These are phyloP conservation scores for Dendrobium officinale DNA, from an alignment of 106 monocot genomes.

Conservation along the genomic window DNA sequence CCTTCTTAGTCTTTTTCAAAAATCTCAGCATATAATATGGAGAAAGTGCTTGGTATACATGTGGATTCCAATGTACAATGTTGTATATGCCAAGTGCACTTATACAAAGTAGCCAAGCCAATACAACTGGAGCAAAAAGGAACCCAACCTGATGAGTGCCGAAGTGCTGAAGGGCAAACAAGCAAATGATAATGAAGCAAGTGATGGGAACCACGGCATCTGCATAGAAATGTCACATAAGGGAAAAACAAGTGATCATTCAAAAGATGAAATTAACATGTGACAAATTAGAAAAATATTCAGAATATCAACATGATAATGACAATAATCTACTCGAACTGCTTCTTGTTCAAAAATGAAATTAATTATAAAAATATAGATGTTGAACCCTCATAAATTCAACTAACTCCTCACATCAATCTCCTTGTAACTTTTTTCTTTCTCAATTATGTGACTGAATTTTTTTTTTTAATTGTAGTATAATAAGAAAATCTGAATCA, in stretches of 20 bases:
- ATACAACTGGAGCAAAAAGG: constrained; percentile 63
- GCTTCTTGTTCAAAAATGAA: not conserved
- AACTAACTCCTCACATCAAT: not conserved
- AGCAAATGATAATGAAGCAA: constrained; percentile 53
- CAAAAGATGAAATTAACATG: not conserved
- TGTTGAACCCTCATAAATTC: not conserved
- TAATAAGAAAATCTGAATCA: not conserved
- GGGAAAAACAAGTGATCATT: not conserved
- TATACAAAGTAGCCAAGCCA: constrained; percentile 67
- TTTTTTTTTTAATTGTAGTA: not conserved
- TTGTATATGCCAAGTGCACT: constrained; percentile 70
- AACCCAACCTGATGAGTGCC: constrained; percentile 64
- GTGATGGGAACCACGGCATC: constrained; percentile 76
- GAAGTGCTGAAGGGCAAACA: constrained; percentile 72
- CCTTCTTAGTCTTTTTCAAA: constrained; percentile 58
- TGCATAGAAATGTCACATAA: constrained; percentile 14
- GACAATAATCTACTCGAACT: not conserved
- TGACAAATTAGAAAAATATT: not conserved
- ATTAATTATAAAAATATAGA: not conserved
- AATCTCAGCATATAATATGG: constrained; percentile 72
- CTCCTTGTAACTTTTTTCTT: not conserved
- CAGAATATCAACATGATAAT: not conserved
- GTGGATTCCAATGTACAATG: constrained; percentile 54
- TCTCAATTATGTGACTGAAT: not conserved
- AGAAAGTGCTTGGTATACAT: constrained; percentile 56